Evolutionary conservation across 495 filamentous ascomycete species (phyloP), one percentile per base, ranked within the genome.

Genomic region (Choiromyces venosus): DNA sequence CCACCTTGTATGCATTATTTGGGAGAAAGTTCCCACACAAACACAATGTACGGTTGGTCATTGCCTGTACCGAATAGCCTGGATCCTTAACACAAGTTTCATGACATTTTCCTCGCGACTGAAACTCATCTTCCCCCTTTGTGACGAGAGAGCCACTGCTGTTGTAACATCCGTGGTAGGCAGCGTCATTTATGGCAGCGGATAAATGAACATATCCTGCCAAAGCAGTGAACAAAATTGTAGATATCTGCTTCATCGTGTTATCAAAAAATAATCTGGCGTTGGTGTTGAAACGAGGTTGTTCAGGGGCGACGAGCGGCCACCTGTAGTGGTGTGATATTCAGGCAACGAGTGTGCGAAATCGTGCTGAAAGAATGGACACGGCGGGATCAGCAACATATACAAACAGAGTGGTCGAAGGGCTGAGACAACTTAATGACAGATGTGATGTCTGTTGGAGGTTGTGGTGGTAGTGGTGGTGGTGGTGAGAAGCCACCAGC

Each of bases 1-100:
- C 82, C 4, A 87, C 85, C 72, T 86, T 74, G 65, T 80, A 81
- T 7, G 74, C 69, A 21, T 83, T 76, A 29, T 87, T 84, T 10
- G 91, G 91, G 42, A 90, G 82, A 44, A 80, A 78, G 46, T 86
- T 77, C 46, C 91, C 91, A 78, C 91, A 93, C 70, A 80, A 90
- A 81, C 91, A 93, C 21, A 85, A 79, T 29, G 74, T 81, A 38
- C 82, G 82, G 6, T 83, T 82, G 9, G 79, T 81, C 67, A 85
- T 81, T 40, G 78, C 87, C 78, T 78, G 75, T 37, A 81, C 79
- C 29, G 79, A 65, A 67, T 74, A 80, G 66, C 78, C 66, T 8
- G 68, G 71, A 33, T 37, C 35, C 2, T 64, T 52, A 42, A 76
- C 73, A 73, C 79, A 81, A 39, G 67, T 73, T 29, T 39, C 38